Conservation (phyloP, 2,329 filamentous ascomycete genomes). For the Zasmidium citrigriseum region DNA sequence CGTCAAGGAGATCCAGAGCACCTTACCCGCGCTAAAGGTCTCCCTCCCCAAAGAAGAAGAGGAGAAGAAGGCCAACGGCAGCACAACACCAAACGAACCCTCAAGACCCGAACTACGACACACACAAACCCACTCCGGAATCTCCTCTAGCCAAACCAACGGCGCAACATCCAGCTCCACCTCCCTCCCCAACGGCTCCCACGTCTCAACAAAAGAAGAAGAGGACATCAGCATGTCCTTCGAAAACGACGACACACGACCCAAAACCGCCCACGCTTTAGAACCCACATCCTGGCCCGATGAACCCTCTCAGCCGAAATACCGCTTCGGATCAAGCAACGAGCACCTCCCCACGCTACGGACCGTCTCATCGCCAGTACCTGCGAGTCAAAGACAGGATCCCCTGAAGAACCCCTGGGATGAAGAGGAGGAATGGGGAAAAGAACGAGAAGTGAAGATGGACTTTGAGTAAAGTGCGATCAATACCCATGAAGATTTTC, state of each 20-base stretch:
- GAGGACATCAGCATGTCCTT: slow-evolving; percentile 53
- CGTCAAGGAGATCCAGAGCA: slow-evolving; percentile 72
- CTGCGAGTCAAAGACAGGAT: slow-evolving; percentile 22
- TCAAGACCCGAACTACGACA: slow-evolving; percentile 11
- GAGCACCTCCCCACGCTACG: background rate
- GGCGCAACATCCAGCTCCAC: background rate
- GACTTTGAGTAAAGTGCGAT: slow-evolving; percentile 37
- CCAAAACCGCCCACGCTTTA: slow-evolving; percentile 11
- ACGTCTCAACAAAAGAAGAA: slow-evolving; percentile 25
- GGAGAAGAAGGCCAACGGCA: background rate
- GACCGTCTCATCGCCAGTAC: background rate
- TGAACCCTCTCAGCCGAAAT: background rate
- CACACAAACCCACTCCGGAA: slow-evolving; percentile 13
- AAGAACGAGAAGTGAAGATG: slow-evolving; percentile 51
- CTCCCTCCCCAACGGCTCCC: slow-evolving; percentile 14
- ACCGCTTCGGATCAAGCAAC: background rate
- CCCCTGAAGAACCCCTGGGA: slow-evolving; percentile 47
- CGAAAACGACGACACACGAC: slow-evolving; percentile 31
- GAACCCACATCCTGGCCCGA: slow-evolving; percentile 1
- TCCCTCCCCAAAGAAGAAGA: slow-evolving; percentile 11
- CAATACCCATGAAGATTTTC: too few species aligned
- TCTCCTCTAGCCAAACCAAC: background rate
- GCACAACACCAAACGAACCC: slow-evolving; percentile 7
- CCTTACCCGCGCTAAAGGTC: slow-evolving; percentile 86
- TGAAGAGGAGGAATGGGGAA: slow-evolving; percentile 48